Evolutionary conservation across 768 basidiomycete genomes (phyloP), one percentile per base, ranked within the genome.

Genomic region (Lactifluus echinatus): DNA sequence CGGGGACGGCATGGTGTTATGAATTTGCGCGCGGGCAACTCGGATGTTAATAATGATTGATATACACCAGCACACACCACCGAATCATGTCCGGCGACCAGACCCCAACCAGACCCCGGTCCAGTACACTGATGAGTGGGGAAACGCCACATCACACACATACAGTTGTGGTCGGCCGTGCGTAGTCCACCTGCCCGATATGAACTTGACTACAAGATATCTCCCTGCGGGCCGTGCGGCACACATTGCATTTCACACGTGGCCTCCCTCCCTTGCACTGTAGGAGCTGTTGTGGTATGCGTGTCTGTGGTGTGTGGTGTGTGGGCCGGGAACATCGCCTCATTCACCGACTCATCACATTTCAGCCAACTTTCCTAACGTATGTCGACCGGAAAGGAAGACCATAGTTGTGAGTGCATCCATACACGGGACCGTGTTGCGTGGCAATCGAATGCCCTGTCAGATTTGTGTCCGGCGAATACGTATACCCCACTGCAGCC

Each of bases 101-200:
- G 36, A 23, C 31, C n/a, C 48, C 39, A 49, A 44, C 31, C 49
- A 28, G 42, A 39, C 50, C 49, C 50, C 36, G 15, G 40, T 44
- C 48, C 49, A 19, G 50, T 52, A 52, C 23, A 21, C 24, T 43
- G 48, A 44, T 26, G 23, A 48, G 21, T 29, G 45, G 39, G 17
- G 29, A 50, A 56, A 49, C 49, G 55, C 55, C 55, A 56, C 55
- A 56, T 50, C 55, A 50, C 10, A 31, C 19, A 17, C 44, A 46
- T 54, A 54, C 17, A 17, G 19, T 39, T 15, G 8, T 19, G 29
- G 36, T 47, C 6, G 8, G 39, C 4, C 40, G 4, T 45, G 36
- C 56, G 56, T 37, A 45, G 42, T 51, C 36, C 49, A 51, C 56
- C 31, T 57, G 10, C 56, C 56, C 56, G 49, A 57, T 57, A 45